These are phyloP conservation scores for Jackrogersella minutella DNA, from an alignment of 495 filamentous ascomycete species.

Conservation along the genomic window DNA sequence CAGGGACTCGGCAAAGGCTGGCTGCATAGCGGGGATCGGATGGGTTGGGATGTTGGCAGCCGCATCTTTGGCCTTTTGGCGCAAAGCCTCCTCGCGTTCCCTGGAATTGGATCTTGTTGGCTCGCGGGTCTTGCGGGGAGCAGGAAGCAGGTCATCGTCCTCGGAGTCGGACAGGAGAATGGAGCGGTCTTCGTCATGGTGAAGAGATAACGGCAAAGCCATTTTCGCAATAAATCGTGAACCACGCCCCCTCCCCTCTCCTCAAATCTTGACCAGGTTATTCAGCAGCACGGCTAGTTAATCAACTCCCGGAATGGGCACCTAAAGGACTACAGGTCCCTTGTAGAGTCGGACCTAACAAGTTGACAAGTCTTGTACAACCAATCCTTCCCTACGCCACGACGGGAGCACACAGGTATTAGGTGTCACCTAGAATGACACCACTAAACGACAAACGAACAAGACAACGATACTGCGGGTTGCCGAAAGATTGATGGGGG, in stretches of 20 bases:
- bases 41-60: slow-evolving; percentile 64
- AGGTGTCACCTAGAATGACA: slow-evolving; percentile 20
- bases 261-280: slow-evolving; percentile 18
- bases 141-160: slow-evolving; percentile 43
- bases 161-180: slow-evolving; percentile 45
- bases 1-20: slow-evolving; percentile 92
- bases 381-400: slow-evolving; percentile 13
- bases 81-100: slow-evolving; percentile 35
- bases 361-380: slow-evolving; percentile 32
- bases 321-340: slow-evolving; percentile 16
- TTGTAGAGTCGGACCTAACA: slow-evolving; percentile 6
- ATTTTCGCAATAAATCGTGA: slow-evolving; percentile 31
- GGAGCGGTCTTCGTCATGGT: slow-evolving; percentile 45
- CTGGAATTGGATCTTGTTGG: slow-evolving; percentile 21
- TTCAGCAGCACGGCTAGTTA: slow-evolving; percentile 17
- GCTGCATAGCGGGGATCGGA: slow-evolving; percentile 86
- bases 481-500: slow-evolving; percentile 35
- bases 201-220: slow-evolving; percentile 43
- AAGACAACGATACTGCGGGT: slow-evolving; percentile 35
- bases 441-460: slow-evolving; percentile 22
- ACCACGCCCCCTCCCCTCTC: slow-evolving; percentile 32
- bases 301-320: slow-evolving; percentile 11
- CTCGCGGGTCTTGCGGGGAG: slow-evolving; percentile 25
- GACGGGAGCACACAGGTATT: slow-evolving; percentile 3
- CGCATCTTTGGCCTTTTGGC: slow-evolving; percentile 42